Evolutionary conservation across 345 rosid species (phyloP), one percentile per base, ranked within the genome.

Genomic region (Diplotaxis tenuifolia): DNA sequence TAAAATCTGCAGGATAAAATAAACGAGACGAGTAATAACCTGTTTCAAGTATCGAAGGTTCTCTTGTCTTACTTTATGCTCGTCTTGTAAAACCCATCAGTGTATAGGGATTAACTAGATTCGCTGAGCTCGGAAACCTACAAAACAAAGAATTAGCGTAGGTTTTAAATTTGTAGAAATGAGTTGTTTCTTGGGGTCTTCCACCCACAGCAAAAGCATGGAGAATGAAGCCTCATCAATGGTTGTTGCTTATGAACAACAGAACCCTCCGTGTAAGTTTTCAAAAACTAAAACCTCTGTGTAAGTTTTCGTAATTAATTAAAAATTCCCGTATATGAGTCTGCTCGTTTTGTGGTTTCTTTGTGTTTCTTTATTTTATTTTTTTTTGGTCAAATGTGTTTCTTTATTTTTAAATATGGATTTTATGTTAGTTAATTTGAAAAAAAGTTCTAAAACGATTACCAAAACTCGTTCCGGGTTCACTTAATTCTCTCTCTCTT

Each of bases 181-280:
- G 56, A 52, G 56, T 52, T 52, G 56, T 52, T 52, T 52, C 67
- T 59, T 58, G 29, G 67, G 73, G 47, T 47, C 22, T 20, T 45
- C 71, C 5, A 16, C 66, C 12, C 38, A 67, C 27, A 74, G 53
- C 55, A 74, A 67, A 58, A 22, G 21, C 32, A 74, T 15, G 36
- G 61, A 67, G 4, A 16, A 60, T 52, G 62, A 73, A 65, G 65
- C 57, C 3, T 72, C 70, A 29, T 73, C 52, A 34, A 34, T 45
- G 67, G 54, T 27, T 59, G 0, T 28, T 18, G 12, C 29, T 32
- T 66, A 7, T 49, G 36, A 56, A 73, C 71, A 40, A 65, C 45
- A 36, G 63, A 49, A 28, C 23, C 61, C 57, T 36, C 23, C 22
- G 3, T 45, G 50, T 45, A 45, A n/a, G 50, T 6, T 45, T n/a